Conservation (phyloP, 768 basidiomycete species). For the Mycena galericulata region DNA sequence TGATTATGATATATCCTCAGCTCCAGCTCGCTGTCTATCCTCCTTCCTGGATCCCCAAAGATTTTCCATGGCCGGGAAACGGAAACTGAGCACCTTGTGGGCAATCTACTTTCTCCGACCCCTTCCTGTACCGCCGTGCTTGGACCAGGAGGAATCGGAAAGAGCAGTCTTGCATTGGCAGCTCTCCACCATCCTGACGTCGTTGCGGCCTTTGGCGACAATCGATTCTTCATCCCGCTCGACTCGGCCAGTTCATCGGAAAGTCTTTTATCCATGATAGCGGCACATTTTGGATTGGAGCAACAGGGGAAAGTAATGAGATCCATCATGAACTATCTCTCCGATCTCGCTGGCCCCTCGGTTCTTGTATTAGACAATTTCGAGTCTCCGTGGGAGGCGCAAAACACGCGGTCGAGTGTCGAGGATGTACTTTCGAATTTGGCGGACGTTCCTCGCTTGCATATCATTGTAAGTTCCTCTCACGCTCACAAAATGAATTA, state of each 20-base stretch:
- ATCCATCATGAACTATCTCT: not conserved
- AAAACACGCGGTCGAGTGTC: too few species aligned
- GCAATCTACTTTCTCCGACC: not conserved
- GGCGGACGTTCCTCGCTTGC: too few species aligned
- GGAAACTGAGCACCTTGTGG: not conserved
- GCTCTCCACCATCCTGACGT: too few species aligned
- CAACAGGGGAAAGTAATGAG: not conserved
- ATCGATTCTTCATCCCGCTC: too few species aligned
- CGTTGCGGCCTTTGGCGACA: too few species aligned
- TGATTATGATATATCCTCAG: not conserved
- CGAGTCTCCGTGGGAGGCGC: too few species aligned
- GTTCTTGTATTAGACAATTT: slow-evolving; percentile 11
- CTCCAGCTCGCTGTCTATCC: slow-evolving; percentile 3
- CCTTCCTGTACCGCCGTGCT: not conserved
- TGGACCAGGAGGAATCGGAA: slow-evolving; percentile 2
- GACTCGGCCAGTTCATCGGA: too few species aligned
- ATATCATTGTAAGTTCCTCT: too few species aligned
- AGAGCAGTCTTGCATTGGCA: slow-evolving; percentile 9
- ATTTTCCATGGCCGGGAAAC: slow-evolving; percentile 8
- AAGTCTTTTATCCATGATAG: too few species aligned
- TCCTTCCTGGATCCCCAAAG: not conserved
- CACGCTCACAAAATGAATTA: too few species aligned
- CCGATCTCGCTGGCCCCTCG: not conserved
- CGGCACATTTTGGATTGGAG: slow-evolving; percentile 1
- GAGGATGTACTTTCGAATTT: too few species aligned